Percentiles rank a stretch among this genome's conserved stretches.
These are phyloP conservation scores for Populus hybrid DNA, from an alignment of 441 rosid genomes.

Conservation along the genomic window DNA sequence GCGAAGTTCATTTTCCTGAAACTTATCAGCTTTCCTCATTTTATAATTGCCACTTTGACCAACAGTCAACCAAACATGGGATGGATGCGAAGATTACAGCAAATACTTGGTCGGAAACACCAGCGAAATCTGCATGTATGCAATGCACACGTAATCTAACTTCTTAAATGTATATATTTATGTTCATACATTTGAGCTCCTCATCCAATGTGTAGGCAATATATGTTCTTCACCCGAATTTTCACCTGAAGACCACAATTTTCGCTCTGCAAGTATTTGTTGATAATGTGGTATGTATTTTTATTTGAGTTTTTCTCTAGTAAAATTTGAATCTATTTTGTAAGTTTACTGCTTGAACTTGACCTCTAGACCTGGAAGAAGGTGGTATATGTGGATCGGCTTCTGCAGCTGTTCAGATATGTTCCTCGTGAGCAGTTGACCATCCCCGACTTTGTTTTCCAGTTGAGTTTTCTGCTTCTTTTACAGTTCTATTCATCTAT, in stretches of 20 bases:
- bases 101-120: too few relatives aligned
- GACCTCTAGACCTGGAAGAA: constrained; percentile 86
- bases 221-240: constrained; percentile 93
- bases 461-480: constrained; percentile 52
- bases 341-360: constrained; percentile 16
- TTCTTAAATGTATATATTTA: background rate
- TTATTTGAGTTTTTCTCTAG: constrained; percentile 8
- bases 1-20: background rate
- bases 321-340: background rate
- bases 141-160: constrained; percentile 10
- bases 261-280: constrained; percentile 80
- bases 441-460: constrained; percentile 98
- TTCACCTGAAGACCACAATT: constrained; percentile 78
- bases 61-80: constrained; percentile 95
- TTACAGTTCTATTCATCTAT: background rate
- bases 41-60: constrained; percentile 9
- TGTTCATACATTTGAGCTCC: constrained; percentile 15
- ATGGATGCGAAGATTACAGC: constrained; percentile 95
- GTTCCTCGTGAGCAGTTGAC: constrained; percentile 99
- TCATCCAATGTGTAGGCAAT: constrained; percentile 55
- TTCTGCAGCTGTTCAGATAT: constrained; percentile 87
- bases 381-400: constrained; percentile 86
- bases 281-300: constrained; percentile 63
- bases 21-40: background rate
- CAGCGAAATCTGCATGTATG: constrained; percentile 92